Base-by-base conservation (phyloP, 140 eudicot genomes). In the Ambrosia hybrid region DNA sequence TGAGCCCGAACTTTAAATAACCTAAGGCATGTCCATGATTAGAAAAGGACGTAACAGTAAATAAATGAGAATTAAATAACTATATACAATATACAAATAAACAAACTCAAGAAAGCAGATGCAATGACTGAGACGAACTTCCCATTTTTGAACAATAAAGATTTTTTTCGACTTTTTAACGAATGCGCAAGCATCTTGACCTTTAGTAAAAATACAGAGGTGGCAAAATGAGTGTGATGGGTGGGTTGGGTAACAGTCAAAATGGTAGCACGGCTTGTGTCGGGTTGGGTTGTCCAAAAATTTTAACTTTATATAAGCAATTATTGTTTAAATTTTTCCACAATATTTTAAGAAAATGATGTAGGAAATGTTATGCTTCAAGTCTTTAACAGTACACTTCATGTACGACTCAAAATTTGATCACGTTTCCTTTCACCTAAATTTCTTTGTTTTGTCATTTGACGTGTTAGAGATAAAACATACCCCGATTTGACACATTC, bases 1-100 rank as follows among this genome's bases (percentile, higher is more conserved):
- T 90, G 57, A 94, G 84, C 52, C 99, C 99, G 39, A 94, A 94
- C 49, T 90, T 90, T 62, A 84, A 56, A 77, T 88, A 94, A 77
- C 99, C 99, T 94, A 71, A 57, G 53, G 65, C 33, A 73, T 36
- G 68, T 16, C 26, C 51, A 4, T 69, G 38, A 37, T 76, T 62
- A 58, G 65, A 41, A 8, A 51, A 65, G 51, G 33, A 64, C 36
- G 7, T 49, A 36, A 30, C 2, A 30, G 34, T 30, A 30, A 30
- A 30, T 30, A 30, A 30, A 30, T 30, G 34, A 30, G 34, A 30
- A 30, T 30, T 30, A 30, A 30, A 30, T 30, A 30, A 30, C 34
- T 30, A 0, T 30, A 30, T 30, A 30, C 34, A 30, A 30, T 30
- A 30, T 30, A 30, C 34, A 30, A 0, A 30, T 30, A 30, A 30